A percentile compares a stretch with the other conserved stretches of the same genome.
Evolutionary conservation across 306 rosid genomes (phyloP).

Genomic region (Malus domestica): DNA sequence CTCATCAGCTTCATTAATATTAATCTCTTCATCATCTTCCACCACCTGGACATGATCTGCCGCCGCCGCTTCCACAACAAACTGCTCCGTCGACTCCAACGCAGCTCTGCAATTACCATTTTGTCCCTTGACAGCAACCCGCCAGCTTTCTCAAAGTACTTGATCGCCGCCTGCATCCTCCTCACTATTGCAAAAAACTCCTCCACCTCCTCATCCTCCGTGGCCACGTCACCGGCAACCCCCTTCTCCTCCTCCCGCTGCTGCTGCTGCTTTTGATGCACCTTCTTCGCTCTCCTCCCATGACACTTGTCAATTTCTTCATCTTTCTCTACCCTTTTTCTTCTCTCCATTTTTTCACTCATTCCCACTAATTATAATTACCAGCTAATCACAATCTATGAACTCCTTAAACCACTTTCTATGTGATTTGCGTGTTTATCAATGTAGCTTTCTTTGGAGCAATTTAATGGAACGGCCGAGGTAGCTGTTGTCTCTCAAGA

Average conservation of each 20-base stretch:
- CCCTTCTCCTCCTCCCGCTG: background rate
- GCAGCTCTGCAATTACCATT: constrained; percentile 11
- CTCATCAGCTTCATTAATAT: background rate
- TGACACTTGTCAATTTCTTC: constrained; percentile 23
- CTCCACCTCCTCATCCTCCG: constrained; percentile 61
- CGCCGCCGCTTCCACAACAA: background rate
- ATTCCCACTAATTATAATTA: background rate
- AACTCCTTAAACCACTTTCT: background rate
- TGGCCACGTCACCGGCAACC: constrained; percentile 9
- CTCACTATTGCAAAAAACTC: constrained; percentile 64
- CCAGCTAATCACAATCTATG: background rate
- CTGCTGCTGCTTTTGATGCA: background rate
- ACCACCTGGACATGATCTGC: background rate
- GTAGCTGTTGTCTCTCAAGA: background rate
- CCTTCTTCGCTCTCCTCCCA: constrained; percentile 14
- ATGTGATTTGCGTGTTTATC: background rate
- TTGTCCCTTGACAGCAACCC: constrained; percentile 20
- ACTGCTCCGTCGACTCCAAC: background rate
- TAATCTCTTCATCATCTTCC: background rate
- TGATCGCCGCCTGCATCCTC: constrained; percentile 63
- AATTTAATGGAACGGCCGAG: background rate
- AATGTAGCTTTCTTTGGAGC: background rate
- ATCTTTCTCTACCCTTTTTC: constrained; percentile 6
- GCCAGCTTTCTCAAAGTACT: constrained; percentile 44
- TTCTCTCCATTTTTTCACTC: constrained; percentile 5